A percentile compares a stretch with the other conserved stretches of the same genome.
These are phyloP conservation scores for Cytospora schulzeri DNA, from an alignment of 2,329 filamentous ascomycete species.

Conservation along the genomic window DNA sequence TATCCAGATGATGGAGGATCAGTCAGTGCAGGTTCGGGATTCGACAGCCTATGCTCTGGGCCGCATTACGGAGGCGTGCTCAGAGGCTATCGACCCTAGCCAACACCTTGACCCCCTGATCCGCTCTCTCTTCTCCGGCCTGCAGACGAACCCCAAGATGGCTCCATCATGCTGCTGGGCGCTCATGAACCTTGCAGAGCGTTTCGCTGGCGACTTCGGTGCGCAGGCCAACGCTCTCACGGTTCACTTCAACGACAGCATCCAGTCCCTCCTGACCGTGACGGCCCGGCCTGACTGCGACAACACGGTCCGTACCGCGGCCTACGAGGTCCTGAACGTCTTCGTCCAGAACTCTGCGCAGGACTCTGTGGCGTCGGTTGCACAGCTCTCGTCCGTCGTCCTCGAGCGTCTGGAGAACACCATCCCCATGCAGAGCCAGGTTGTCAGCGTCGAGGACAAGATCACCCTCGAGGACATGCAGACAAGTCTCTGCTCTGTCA, in stretches of 20 bases:
- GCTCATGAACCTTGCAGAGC: constrained; percentile 95
- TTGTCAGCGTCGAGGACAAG: constrained; percentile 95
- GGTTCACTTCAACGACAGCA: constrained; percentile 89
- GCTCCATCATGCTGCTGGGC: constrained; percentile 98
- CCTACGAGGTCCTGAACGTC: constrained; percentile 94
- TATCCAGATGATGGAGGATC: constrained; percentile 89
- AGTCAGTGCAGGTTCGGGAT: constrained; percentile 86
- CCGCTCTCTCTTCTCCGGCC: constrained; percentile 82
- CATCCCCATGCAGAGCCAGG: constrained; percentile 84
- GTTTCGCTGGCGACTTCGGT: constrained; percentile 85
- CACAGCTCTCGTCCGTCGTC: constrained; percentile 81
- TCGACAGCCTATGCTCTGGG: constrained; percentile 95
- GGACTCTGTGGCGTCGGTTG: constrained; percentile 80
- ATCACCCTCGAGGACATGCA: constrained; percentile 97
- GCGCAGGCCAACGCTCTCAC: constrained; percentile 80
- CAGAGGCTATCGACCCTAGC: constrained; percentile 84
- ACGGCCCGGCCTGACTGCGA: constrained; percentile 83
- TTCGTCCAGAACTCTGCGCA: constrained; percentile 90
- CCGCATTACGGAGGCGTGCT: constrained; percentile 91
- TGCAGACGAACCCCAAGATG: constrained; percentile 93
- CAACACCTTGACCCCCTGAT: constrained; percentile 84
- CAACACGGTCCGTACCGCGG: constrained; percentile 87
- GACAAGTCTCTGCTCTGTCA: constrained; percentile 87
- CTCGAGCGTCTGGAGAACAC: constrained; percentile 91
- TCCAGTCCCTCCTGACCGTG: constrained; percentile 80